These are phyloP conservation scores for Salvia splendens DNA, from an alignment of 257 asterid species.

Conservation along the genomic window DNA sequence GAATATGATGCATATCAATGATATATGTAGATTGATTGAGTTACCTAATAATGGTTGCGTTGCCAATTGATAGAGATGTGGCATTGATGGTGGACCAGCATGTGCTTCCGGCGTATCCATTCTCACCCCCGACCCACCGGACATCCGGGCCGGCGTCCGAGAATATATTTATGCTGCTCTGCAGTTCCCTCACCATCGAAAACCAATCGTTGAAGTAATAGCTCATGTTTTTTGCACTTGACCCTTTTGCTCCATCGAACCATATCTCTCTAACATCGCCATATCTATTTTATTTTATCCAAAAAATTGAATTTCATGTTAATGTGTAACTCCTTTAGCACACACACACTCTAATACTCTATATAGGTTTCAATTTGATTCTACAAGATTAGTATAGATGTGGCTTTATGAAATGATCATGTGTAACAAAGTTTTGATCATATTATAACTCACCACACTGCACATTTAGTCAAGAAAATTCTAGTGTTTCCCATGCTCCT, in stretches of 20 bases:
- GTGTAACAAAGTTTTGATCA: too few species aligned
- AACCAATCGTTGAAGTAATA: conserved; percentile 86
- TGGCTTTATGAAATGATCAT: too few species aligned
- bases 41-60: conserved; percentile 54
- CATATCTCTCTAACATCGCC: conserved; percentile 82
- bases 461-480: too few species aligned
- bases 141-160: conserved; percentile 92
- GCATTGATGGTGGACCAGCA: conserved; percentile 93
- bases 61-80: conserved; percentile 74
- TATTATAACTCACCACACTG: too few species aligned
- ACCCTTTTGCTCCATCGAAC: conserved; percentile 97
- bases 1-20: too few species aligned
- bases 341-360: too few species aligned
- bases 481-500: too few species aligned
- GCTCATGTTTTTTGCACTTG: conserved; percentile 77
- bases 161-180: conserved; percentile 79
- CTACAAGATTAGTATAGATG: too few species aligned
- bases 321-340: too few species aligned
- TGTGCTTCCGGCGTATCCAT: conserved; percentile 74
- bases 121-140: conserved; percentile 93
- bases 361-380: too few species aligned
- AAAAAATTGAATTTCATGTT: too few species aligned
- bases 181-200: conserved; percentile 81
- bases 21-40: conserved; percentile 27
- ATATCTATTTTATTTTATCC: conserved; percentile 41